Evolutionary conservation across 805 yeast species (phyloP).

Genomic region (Kluyveromyces dobzhanskii): DNA sequence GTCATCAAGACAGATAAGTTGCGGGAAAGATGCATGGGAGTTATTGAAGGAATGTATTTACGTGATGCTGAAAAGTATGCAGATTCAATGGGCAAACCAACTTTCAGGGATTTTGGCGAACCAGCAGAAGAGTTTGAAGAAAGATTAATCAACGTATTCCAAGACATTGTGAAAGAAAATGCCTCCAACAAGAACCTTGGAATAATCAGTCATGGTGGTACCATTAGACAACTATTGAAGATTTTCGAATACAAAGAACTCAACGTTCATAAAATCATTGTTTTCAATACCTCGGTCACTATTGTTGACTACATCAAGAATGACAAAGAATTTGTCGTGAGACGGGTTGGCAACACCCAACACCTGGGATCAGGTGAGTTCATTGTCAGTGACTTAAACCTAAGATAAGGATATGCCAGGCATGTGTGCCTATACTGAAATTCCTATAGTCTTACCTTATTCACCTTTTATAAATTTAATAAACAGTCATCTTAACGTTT

Average conservation of each 20-base stretch:
- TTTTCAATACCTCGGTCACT: slow-evolving; percentile 70
- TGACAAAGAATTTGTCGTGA: slow-evolving; percentile 36
- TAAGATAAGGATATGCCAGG: slow-evolving; percentile 33
- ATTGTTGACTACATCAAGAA: slow-evolving; percentile 47
- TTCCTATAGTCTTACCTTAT: no score
- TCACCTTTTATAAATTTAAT: no score
- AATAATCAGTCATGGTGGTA: slow-evolving; percentile 76
- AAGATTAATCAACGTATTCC: slow-evolving; percentile 44
- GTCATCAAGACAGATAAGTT: slow-evolving; percentile 24
- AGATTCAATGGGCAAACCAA: slow-evolving; percentile 42
- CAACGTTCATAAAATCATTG: slow-evolving; percentile 40
- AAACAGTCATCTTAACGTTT: no score
- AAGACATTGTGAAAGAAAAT: slow-evolving; percentile 33
- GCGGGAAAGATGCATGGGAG: slow-evolving; percentile 75
- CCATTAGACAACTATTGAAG: slow-evolving; percentile 51
- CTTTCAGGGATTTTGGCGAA: slow-evolving; percentile 64
- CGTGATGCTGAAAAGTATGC: slow-evolving; percentile 50
- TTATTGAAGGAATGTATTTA: slow-evolving; percentile 65
- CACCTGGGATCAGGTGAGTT: slow-evolving; percentile 54
- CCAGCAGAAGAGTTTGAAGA: slow-evolving; percentile 34
- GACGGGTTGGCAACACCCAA: slow-evolving; percentile 53
- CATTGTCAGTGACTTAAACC: slow-evolving; percentile 39
- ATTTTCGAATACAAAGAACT: slow-evolving; percentile 39
- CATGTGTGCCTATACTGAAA: no score
- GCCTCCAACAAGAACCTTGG: slow-evolving; percentile 39